Percentiles rank a stretch among this genome's conserved stretches.
phyloP scores from a whole-genome alignment of 1,139 yeast genomes.

The Candida glucosophila region DNA sequence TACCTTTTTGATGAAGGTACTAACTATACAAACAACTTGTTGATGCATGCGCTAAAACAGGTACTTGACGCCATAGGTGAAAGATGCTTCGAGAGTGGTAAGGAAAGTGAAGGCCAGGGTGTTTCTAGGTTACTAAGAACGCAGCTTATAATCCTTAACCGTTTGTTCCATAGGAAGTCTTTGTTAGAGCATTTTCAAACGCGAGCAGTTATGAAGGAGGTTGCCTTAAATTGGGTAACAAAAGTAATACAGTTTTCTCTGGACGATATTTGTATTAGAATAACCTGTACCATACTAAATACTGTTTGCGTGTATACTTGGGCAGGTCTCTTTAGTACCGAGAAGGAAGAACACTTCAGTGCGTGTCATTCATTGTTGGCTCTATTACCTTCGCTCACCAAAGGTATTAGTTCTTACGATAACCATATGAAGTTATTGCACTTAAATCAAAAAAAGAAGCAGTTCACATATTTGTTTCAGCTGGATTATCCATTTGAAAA shows the following conservation, averaged over 20 bases:
- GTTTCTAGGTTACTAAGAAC: slow-evolving; percentile 43
- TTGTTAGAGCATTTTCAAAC: no score
- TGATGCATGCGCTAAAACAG: slow-evolving; percentile 29
- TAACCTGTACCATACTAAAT: slow-evolving; percentile 52
- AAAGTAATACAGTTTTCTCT: no score
- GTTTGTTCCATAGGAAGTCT: slow-evolving; percentile 44
- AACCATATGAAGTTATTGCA: slow-evolving; percentile 45
- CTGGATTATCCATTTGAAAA: slow-evolving; percentile 56
- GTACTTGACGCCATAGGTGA: slow-evolving; percentile 46
- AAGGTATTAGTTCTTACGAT: slow-evolving; percentile 45
- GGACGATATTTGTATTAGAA: no score
- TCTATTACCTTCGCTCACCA: slow-evolving; percentile 43
- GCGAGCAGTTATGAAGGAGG: no score
- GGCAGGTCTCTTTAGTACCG: slow-evolving; percentile 19
- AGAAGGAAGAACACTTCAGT: no score
- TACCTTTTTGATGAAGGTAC: slow-evolving; percentile 37
- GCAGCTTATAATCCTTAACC: slow-evolving; percentile 51
- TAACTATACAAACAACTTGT: slow-evolving; percentile 28
- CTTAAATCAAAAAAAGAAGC: slow-evolving; percentile 50
- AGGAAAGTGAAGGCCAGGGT: slow-evolving; percentile 32
- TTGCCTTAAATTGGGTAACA: slow-evolving; percentile 56
- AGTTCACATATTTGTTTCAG: slow-evolving; percentile 64
- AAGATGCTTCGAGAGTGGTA: slow-evolving; percentile 44
- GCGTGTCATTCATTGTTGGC: slow-evolving; percentile 43
- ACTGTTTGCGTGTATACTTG: slow-evolving; percentile 37